phyloP scores from a whole-genome alignment of 192 early-diverging fungal genomes.

The Umbelopsis vinacea region DNA sequence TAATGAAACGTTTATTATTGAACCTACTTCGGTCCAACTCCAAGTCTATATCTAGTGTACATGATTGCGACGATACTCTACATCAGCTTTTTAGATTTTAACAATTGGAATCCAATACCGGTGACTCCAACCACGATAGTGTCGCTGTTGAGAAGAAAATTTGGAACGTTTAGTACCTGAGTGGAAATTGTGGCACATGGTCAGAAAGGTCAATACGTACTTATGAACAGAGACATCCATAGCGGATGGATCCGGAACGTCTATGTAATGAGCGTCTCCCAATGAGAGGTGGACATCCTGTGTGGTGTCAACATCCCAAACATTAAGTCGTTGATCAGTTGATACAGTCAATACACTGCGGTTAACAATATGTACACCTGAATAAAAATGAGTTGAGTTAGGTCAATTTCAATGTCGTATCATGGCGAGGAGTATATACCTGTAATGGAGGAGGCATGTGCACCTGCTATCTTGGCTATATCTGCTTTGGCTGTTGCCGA shows the following conservation, averaged over 20 bases:
- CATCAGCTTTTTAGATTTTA: constrained; percentile 37
- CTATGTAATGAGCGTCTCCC: constrained; percentile 51
- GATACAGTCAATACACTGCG: constrained; percentile 54
- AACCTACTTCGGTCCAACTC: not conserved
- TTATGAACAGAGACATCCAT: constrained; percentile 45
- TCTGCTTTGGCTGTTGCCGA: not conserved
- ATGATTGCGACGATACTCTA: not conserved
- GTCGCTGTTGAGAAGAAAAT: constrained; percentile 8
- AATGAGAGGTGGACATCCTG: constrained; percentile 28
- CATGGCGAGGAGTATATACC: constrained; percentile 40
- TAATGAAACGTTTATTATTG: constrained; percentile 7
- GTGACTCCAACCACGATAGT: constrained; percentile 43
- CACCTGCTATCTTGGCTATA: constrained; percentile 31
- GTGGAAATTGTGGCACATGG: not conserved
- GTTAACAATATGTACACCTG: constrained; percentile 49
- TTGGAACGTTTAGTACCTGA: not conserved
- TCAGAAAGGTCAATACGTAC: constrained; percentile 1
- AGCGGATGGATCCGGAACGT: constrained; percentile 71
- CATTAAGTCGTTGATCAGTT: constrained; percentile 72
- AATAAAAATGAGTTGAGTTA: constrained; percentile 3
- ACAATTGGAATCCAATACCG: constrained; percentile 65
- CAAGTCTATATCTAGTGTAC: constrained; percentile 3
- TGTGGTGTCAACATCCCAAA: constrained; percentile 50
- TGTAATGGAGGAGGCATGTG: constrained; percentile 77
- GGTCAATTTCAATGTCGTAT: not conserved